A percentile compares a stretch with the other conserved stretches of the same genome.
Conservation (phyloP, 2,329 filamentous ascomycete species). For the Celoporthe dispersa region DNA sequence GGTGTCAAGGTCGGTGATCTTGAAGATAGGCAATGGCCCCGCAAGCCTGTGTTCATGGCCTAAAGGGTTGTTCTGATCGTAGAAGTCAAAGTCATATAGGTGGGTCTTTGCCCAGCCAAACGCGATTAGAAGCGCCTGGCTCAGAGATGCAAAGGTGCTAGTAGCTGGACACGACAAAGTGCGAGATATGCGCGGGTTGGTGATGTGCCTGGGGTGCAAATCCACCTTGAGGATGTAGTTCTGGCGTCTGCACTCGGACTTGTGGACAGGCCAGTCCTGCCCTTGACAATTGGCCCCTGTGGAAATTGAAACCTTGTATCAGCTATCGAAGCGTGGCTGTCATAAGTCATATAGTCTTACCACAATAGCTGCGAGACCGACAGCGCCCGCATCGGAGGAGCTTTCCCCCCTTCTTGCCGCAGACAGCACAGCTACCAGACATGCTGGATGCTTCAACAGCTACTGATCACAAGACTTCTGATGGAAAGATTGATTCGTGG, state of each 20-base stretch:
- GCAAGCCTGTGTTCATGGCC: background rate
- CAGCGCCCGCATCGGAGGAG: background rate
- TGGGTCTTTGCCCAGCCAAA: constrained; percentile 32
- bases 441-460: background rate
- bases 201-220: constrained; percentile 29
- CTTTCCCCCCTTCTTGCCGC: background rate
- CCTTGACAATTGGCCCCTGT: background rate
- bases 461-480: background rate
- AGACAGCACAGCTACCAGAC: background rate
- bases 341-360: background rate
- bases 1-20: constrained; percentile 24
- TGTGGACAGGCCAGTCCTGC: constrained; percentile 30
- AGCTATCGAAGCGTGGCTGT: background rate
- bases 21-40: constrained; percentile 22
- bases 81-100: constrained; percentile 31
- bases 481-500: background rate
- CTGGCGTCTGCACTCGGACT: constrained; percentile 27
- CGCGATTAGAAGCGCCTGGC: constrained; percentile 29
- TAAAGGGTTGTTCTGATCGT: constrained; percentile 23
- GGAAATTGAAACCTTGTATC: background rate
- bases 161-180: constrained; percentile 32
- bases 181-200: constrained; percentile 29
- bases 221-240: constrained; percentile 34
- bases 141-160: constrained; percentile 24
- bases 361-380: background rate